Evolutionary conservation across 805 yeast species (phyloP).

Genomic region (Phaffomyces opuntiae): DNA sequence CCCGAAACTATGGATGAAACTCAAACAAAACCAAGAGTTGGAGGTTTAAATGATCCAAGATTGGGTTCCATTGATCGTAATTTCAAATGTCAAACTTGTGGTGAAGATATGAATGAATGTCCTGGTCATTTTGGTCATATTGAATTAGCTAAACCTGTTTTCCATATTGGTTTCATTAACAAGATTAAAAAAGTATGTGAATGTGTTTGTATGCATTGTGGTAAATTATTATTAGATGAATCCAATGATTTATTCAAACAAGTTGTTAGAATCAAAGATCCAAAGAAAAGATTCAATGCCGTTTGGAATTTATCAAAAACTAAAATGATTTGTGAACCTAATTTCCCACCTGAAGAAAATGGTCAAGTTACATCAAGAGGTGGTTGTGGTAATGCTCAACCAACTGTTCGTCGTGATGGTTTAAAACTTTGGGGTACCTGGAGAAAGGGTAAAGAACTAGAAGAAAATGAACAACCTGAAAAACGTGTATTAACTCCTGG

Average conservation of each 20-base stretch:
- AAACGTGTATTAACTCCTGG: constrained; percentile 81
- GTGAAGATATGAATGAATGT: constrained; percentile 98
- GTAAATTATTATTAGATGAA: constrained; percentile 86
- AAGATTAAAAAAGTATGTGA: constrained; percentile 94
- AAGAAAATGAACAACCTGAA: constrained; percentile 87
- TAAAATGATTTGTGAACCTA: constrained; percentile 94
- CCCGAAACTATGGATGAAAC: constrained; percentile 99
- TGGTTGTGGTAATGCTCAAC: constrained; percentile 97
- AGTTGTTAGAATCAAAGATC: constrained; percentile 83
- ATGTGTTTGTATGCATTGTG: constrained; percentile 98
- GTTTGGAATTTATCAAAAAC: constrained; percentile 91
- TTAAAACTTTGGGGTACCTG: constrained; percentile 96
- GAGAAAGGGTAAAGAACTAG: constrained; percentile 74
- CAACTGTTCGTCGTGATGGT: constrained; percentile 93
- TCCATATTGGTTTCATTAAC: constrained; percentile 91
- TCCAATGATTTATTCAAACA: constrained; percentile 63
- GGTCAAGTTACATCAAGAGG: constrained; percentile 64
- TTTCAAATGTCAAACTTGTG: constrained; percentile 97
- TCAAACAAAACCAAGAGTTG: constrained; percentile 89
- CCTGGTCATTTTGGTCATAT: constrained; percentile 99
- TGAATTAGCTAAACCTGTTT: constrained; percentile 96
- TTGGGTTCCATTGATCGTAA: constrained; percentile 96
- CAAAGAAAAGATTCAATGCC: constrained; percentile 93
- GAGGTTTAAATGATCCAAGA: constrained; percentile 96
- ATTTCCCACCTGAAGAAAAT: constrained; percentile 59